Conservation (phyloP, 345 rosid genomes). For the Turnera subulata region DNA sequence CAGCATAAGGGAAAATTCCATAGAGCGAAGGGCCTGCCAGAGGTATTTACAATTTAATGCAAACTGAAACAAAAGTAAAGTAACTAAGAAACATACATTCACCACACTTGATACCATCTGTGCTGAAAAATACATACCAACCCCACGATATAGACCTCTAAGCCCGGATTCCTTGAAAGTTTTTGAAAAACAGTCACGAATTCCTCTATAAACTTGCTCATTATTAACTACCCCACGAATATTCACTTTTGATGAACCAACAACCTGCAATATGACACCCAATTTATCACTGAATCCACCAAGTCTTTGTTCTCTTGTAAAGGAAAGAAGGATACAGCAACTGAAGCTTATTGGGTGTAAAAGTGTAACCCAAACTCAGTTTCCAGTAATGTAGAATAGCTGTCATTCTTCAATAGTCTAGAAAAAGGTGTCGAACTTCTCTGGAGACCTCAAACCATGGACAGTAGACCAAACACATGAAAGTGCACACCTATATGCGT, state of each 20-base stretch:
- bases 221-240: conserved; percentile 28
- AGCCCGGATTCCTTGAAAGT: conserved; percentile 65
- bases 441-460: neutral
- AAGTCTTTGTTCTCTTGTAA: neutral
- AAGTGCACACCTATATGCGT: neutral
- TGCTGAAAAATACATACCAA: conserved; percentile 43
- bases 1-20: conserved; percentile 97
- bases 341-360: too few relatives aligned
- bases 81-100: neutral
- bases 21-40: conserved; percentile 82
- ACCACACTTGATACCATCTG: conserved; percentile 13
- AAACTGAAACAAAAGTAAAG: conserved; percentile 7
- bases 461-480: neutral
- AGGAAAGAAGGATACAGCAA: neutral
- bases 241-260: conserved; percentile 45
- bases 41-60: conserved; percentile 11
- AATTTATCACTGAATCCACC: conserved; percentile 3
- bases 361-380: conserved; percentile 10
- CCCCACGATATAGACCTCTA: conserved; percentile 91
- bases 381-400: neutral
- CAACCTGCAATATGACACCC: conserved; percentile 49
- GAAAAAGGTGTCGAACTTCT: neutral
- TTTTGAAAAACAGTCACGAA: conserved; percentile 73
- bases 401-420: neutral
- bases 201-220: conserved; percentile 63